Percentiles rank a stretch among this genome's conserved stretches.
Conservation (phyloP, 495 filamentous ascomycete genomes). For the Hypomontagnella monticulosa region DNA sequence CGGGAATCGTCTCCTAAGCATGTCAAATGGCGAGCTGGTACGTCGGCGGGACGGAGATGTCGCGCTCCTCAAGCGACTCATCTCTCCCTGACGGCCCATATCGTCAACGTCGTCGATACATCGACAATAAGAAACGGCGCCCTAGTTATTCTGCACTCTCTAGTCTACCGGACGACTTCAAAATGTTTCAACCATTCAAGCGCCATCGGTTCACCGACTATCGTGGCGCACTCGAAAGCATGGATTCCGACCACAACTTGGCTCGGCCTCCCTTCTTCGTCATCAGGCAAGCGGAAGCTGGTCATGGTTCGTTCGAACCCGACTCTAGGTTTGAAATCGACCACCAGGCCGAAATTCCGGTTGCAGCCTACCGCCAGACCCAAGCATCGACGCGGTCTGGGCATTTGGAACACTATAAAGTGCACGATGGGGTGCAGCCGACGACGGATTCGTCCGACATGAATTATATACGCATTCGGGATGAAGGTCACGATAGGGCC, state of each 20-base stretch:
- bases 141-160: slow-evolving; percentile 36
- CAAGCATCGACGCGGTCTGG: slow-evolving; percentile 9
- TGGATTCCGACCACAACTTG: slow-evolving; percentile 30
- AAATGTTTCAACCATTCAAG: slow-evolving; percentile 41
- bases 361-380: slow-evolving; percentile 12
- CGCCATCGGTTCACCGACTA: slow-evolving; percentile 35
- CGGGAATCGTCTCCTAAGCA: slow-evolving; percentile 29
- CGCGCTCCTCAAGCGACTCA: slow-evolving; percentile 48
- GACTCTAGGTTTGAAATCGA: slow-evolving; percentile 3
- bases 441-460: slow-evolving; percentile 24
- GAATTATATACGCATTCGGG: slow-evolving; percentile 23
- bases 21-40: slow-evolving; percentile 50
- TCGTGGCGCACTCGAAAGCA: slow-evolving; percentile 15
- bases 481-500: slow-evolving; percentile 48
- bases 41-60: slow-evolving; percentile 47
- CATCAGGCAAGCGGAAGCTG: slow-evolving; percentile 39
- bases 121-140: slow-evolving; percentile 41
- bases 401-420: slow-evolving; percentile 25
- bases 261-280: slow-evolving; percentile 43
- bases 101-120: slow-evolving; percentile 29
- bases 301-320: slow-evolving; percentile 6
- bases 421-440: slow-evolving; percentile 8
- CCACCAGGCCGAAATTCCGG: slow-evolving; percentile 17
- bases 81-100: slow-evolving; percentile 36
- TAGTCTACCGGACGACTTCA: slow-evolving; percentile 37